A percentile compares a stretch with the other conserved stretches of the same genome.
These are phyloP conservation scores for Sonneratia alba DNA, from an alignment of 345 rosid species.

Conservation along the genomic window DNA sequence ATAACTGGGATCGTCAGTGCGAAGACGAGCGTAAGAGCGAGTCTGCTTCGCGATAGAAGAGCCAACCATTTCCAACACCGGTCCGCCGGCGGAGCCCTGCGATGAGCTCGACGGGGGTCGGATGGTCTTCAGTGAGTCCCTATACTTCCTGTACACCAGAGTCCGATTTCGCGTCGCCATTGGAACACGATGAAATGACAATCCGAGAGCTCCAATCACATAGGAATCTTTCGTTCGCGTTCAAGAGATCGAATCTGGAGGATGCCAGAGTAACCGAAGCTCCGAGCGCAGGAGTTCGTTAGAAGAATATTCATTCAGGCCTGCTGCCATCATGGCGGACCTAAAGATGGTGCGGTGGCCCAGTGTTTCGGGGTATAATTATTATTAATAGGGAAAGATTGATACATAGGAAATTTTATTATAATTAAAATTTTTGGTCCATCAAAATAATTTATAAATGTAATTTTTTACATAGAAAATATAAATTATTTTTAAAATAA, in stretches of 20 bases:
- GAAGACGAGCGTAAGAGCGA: conserved; percentile 68
- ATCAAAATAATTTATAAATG: too few species aligned
- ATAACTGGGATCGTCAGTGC: conserved; percentile 73
- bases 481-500: too few species aligned
- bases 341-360: neutral
- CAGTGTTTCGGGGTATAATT: too few species aligned
- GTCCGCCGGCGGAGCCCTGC: conserved; percentile 39
- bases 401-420: too few species aligned
- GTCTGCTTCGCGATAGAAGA: conserved; percentile 60
- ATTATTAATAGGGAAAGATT: too few species aligned
- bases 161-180: conserved; percentile 95
- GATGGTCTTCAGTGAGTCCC: conserved; percentile 90
- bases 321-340: neutral
- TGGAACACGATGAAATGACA: neutral
- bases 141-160: conserved; percentile 51
- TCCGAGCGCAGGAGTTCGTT: neutral
- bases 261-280: neutral
- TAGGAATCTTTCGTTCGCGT: neutral
- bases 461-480: too few species aligned
- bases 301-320: neutral
- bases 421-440: too few species aligned
- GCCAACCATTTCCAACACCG: conserved; percentile 86
- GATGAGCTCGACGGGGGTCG: conserved; percentile 46
- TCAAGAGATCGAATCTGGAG: neutral
- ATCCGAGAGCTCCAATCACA: neutral